phyloP scores from a whole-genome alignment of 2,329 filamentous ascomycete genomes.

The Fusarium veterinarium region DNA sequence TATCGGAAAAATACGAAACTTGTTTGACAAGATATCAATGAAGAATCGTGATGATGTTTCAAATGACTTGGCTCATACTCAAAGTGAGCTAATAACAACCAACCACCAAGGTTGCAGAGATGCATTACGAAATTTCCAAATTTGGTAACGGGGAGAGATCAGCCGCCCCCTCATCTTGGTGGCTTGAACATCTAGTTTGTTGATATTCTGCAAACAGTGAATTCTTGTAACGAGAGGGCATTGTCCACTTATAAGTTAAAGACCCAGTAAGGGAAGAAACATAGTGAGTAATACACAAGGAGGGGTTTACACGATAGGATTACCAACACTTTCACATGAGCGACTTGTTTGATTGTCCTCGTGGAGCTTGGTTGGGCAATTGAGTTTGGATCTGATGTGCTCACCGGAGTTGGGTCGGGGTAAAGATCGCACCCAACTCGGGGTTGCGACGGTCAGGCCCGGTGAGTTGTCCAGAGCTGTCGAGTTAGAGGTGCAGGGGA shows the following conservation, averaged over 20 bases:
- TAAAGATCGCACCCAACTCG: constrained; percentile 21
- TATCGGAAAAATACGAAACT: constrained; percentile 8
- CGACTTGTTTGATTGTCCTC: constrained; percentile 14
- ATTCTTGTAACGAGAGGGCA: neutral
- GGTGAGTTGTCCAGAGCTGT: constrained; percentile 16
- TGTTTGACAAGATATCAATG: neutral
- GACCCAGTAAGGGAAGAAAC: neutral
- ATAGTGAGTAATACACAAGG: neutral
- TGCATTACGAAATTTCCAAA: constrained; percentile 7
- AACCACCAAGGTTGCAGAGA: constrained; percentile 7
- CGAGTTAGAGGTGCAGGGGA: constrained; percentile 5
- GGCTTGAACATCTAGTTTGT: neutral
- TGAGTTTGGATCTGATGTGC: constrained; percentile 23
- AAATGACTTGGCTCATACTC: neutral
- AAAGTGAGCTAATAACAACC: constrained; percentile 4
- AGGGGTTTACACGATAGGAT: constrained; percentile 27
- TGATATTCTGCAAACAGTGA: neutral
- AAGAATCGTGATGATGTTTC: neutral
- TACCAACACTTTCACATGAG: constrained; percentile 25
- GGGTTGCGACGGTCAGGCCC: constrained; percentile 25
- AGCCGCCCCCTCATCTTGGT: constrained; percentile 17
- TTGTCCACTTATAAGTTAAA: neutral
- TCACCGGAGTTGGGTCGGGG: constrained; percentile 33
- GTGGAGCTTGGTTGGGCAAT: constrained; percentile 23
- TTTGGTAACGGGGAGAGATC: constrained; percentile 11